Evolutionary conservation across 306 rosid species (phyloP).

Genomic region (Morella rubra): DNA sequence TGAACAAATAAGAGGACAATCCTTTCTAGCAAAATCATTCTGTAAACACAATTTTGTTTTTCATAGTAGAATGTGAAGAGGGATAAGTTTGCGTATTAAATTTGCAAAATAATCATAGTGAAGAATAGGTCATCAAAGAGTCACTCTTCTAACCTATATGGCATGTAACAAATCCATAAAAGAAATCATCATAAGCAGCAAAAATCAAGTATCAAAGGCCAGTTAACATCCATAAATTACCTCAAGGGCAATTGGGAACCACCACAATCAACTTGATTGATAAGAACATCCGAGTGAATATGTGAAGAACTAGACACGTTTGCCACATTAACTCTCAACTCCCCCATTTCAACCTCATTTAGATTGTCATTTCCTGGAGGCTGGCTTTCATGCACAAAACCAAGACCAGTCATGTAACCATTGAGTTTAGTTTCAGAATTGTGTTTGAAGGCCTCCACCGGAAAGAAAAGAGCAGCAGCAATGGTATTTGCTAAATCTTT

Average conservation of each 20-base stretch:
- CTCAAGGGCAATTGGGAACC: constrained; percentile 61
- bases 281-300: constrained; percentile 37
- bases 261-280: constrained; percentile 33
- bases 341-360: constrained; percentile 30
- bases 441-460: constrained; percentile 55
- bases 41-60: too few relatives aligned
- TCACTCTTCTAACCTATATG: background rate
- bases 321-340: constrained; percentile 33
- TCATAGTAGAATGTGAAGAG: too few relatives aligned
- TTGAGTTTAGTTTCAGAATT: constrained; percentile 46
- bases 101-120: background rate
- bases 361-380: constrained; percentile 34
- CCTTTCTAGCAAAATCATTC: too few relatives aligned
- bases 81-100: background rate
- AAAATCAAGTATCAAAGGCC: too few relatives aligned
- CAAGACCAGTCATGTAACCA: constrained; percentile 46
- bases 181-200: constrained; percentile 3
- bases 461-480: constrained; percentile 81
- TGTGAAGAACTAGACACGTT: constrained; percentile 46
- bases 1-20: too few relatives aligned
- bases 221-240: constrained; percentile 35
- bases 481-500: constrained; percentile 88
- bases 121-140: background rate
- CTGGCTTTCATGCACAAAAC: constrained; percentile 41
- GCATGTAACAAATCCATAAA: background rate